Evolutionary conservation across 768 basidiomycete species (phyloP).

Genomic region (Trametes gibbosa): DNA sequence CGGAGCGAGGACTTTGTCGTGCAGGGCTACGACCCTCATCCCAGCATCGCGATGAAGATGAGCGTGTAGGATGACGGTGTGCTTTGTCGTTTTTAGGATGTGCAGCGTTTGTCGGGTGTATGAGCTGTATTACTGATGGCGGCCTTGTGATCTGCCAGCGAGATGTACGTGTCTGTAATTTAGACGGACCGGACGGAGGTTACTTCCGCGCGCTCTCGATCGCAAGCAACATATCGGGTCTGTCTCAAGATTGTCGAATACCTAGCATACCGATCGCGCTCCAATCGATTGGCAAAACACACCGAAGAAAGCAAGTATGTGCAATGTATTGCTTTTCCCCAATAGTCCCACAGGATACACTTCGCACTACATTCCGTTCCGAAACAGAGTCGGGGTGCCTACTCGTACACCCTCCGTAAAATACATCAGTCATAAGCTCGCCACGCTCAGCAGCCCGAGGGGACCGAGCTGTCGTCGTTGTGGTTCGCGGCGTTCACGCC

Average conservation of each 20-base stretch:
- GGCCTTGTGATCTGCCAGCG: too few species aligned
- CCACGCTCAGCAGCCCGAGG: constrained; percentile 26
- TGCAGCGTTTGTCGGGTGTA: too few species aligned
- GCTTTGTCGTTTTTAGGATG: too few species aligned
- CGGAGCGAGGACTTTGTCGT: constrained; percentile 77
- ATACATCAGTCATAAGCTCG: background rate
- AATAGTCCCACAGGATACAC: background rate
- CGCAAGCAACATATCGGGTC: too few species aligned
- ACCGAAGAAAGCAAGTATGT: background rate
- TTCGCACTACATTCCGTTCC: background rate
- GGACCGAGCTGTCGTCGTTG: constrained; percentile 30
- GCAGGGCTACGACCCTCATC: constrained; percentile 83
- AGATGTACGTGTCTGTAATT: too few species aligned
- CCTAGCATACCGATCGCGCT: too few species aligned
- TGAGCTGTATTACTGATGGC: too few species aligned
- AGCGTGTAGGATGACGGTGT: constrained; percentile 51
- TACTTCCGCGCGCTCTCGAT: too few species aligned
- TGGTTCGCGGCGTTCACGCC: constrained; percentile 38
- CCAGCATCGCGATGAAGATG: constrained; percentile 94
- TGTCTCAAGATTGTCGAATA: too few species aligned
- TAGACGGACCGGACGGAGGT: too few species aligned
- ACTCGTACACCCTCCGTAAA: background rate
- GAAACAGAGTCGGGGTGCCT: background rate
- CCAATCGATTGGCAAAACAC: too few species aligned
- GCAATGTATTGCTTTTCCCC: background rate